phyloP scores from a whole-genome alignment of 2,329 filamentous ascomycete genomes.

The Cytospora leucostoma region DNA sequence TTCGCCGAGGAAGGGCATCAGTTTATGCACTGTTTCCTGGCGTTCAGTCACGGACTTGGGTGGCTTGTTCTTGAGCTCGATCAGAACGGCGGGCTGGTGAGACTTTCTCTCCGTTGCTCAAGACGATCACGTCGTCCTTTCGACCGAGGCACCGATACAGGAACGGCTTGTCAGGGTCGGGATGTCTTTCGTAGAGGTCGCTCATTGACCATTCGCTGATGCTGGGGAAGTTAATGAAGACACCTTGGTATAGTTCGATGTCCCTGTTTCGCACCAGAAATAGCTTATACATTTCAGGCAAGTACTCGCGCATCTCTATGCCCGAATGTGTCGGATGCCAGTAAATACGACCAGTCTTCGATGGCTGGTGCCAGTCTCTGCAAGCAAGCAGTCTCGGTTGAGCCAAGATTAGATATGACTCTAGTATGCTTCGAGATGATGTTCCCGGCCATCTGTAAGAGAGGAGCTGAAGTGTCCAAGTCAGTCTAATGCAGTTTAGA shows the following conservation, averaged over 20 bases:
- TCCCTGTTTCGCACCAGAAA: not conserved
- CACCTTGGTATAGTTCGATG: not conserved
- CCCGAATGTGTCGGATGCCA: constrained; percentile 1
- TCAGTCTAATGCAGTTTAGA: not conserved
- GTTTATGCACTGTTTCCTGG: not conserved
- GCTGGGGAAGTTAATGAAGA: not conserved
- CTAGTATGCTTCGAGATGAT: not conserved
- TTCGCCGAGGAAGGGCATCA: not conserved
- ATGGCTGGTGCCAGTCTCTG: not conserved
- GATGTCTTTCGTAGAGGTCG: constrained; percentile 1
- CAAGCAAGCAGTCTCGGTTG: not conserved
- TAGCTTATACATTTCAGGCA: not conserved
- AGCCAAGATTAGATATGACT: not conserved
- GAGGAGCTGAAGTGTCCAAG: not conserved
- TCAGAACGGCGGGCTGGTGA: constrained; percentile 6
- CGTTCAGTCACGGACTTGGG: not conserved
- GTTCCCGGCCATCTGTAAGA: not conserved
- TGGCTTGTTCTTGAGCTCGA: constrained; percentile 3
- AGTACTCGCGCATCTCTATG: constrained; percentile 1
- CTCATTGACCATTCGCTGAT: constrained; percentile 2
- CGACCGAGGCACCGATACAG: constrained; percentile 31
- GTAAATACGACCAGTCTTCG: not conserved
- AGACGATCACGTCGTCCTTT: constrained; percentile 24
- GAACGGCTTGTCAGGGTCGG: not conserved
- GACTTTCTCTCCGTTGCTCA: constrained; percentile 11